These are phyloP conservation scores for Chaetomiaceae sp. DNA, from an alignment of 2,329 filamentous ascomycete species.

Conservation along the genomic window DNA sequence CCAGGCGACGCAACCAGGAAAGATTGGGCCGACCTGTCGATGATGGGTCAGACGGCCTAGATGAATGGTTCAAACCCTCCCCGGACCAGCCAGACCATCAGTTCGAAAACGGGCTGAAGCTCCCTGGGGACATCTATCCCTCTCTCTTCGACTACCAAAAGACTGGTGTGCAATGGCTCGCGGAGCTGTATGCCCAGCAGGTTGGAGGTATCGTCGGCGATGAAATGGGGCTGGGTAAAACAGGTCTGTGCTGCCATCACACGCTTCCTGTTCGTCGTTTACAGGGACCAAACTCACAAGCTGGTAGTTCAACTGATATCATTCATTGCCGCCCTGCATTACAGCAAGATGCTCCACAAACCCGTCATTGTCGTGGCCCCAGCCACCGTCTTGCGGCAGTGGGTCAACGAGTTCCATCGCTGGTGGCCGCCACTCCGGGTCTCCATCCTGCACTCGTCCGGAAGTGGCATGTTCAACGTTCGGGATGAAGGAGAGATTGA, in stretches of 20 bases:
- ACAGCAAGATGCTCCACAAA: slow-evolving; percentile 77
- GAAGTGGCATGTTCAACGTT: slow-evolving; percentile 91
- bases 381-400: slow-evolving; percentile 91
- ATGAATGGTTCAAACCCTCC: slow-evolving; percentile 80
- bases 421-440: slow-evolving; percentile 99
- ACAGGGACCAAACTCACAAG: slow-evolving; percentile 6
- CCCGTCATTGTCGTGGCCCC: slow-evolving; percentile 90
- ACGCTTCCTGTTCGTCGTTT: background rate
- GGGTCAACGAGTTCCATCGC: slow-evolving; percentile 96
- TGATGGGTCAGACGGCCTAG: slow-evolving; percentile 50
- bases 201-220: slow-evolving; percentile 95
- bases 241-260: slow-evolving; percentile 34
- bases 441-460: slow-evolving; percentile 90
- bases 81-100: slow-evolving; percentile 73
- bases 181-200: slow-evolving; percentile 81
- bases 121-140: slow-evolving; percentile 90
- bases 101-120: slow-evolving; percentile 68
- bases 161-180: slow-evolving; percentile 93
- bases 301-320: slow-evolving; percentile 54
- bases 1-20: slow-evolving; percentile 34
- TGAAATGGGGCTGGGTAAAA: slow-evolving; percentile 99
- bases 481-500: slow-evolving; percentile 54
- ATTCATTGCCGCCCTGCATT: slow-evolving; percentile 85
- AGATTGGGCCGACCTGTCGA: slow-evolving; percentile 33
- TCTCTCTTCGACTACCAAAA: slow-evolving; percentile 96